Evolutionary conservation across 2,329 filamentous ascomycete genomes (phyloP).

Genomic region (Monilinia aucupariae): DNA sequence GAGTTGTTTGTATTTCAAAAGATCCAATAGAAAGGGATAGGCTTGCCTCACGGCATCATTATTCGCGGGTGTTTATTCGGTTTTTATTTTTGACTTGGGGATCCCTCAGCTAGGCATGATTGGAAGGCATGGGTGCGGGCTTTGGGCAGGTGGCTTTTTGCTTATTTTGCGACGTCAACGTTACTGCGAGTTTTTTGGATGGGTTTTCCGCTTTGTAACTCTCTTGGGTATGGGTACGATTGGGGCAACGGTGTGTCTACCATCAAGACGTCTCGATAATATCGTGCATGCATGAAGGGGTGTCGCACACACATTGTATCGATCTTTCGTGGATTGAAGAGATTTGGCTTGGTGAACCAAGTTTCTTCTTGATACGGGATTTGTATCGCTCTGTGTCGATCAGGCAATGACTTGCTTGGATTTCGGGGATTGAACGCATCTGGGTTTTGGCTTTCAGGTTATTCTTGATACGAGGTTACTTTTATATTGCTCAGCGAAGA

Average conservation of each 20-base stretch:
- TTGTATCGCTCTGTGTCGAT: not conserved
- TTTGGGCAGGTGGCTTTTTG: not conserved
- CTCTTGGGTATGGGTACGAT: not conserved
- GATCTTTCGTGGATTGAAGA: not conserved
- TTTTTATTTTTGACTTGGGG: conserved; percentile 1
- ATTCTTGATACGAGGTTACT: not conserved
- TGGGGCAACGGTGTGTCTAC: not conserved
- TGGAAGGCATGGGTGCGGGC: not conserved
- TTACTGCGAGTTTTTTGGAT: not conserved
- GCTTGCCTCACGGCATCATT: conserved; percentile 14
- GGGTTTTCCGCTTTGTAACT: not conserved
- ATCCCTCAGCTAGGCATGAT: not conserved
- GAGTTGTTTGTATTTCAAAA: conserved; percentile 12
- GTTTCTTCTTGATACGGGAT: not conserved
- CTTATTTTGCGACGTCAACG: not conserved
- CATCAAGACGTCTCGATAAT: not conserved
- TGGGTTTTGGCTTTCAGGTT: not conserved
- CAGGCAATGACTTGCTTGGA: not conserved
- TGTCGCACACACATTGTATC: not conserved
- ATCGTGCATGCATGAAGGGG: not conserved
- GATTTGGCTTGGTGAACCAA: not conserved
- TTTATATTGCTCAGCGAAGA: not conserved
- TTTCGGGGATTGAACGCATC: not conserved
- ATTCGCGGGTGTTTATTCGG: conserved; percentile 1
- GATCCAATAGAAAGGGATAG: conserved; percentile 6